Evolutionary conservation across 129 eudicot genomes (phyloP), one percentile per base, ranked within the genome.

Genomic region (Apium graveolens): DNA sequence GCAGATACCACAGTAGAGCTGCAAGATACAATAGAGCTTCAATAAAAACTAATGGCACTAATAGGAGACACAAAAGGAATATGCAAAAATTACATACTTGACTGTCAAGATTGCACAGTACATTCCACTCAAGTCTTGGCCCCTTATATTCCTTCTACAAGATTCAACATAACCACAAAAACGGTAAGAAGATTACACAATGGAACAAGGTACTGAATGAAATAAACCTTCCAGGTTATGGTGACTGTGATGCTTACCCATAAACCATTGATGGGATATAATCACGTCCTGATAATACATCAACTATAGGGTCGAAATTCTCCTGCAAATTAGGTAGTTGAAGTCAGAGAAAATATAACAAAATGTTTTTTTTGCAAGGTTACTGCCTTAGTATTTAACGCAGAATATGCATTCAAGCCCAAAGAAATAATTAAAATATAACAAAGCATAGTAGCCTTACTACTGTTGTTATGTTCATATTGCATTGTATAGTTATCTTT

Each of bases 181-280:
- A 35, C 9, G 21, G 14, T 1, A 43, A 0, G 46, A 11, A 74
- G n/a, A 12, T 26, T 46, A 44, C 11, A 74, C 44, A 21, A 3
- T 27, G 9, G 39, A 46, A 73, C 20, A 73, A 43, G 45, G 6
- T 17, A 73, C 21, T 43, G 7, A 11, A n/a, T 21, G 53, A 71
- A n/a, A 71, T 39, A 71, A n/a, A 73, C 34, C 21, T 9, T 24
- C 37, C 24, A 73, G n/a, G 60, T 27, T 16, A 11, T 10, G 51
- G 78, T 5, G 24, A 29, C 73, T 55, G 70, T 77, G 60, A 73
- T 32, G 74, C 86, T 82, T 89, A 96, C 99, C 97, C 97, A 83
- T 96, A 96, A 81, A 92, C 97, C 92, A 96, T 88, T 34, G 97
- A 84, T 1, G 97, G 97, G 76, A 96, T 92, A 71, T 92, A 90